Conservation (phyloP, 768 basidiomycete genomes). For the Nevesoporus exiguus region DNA sequence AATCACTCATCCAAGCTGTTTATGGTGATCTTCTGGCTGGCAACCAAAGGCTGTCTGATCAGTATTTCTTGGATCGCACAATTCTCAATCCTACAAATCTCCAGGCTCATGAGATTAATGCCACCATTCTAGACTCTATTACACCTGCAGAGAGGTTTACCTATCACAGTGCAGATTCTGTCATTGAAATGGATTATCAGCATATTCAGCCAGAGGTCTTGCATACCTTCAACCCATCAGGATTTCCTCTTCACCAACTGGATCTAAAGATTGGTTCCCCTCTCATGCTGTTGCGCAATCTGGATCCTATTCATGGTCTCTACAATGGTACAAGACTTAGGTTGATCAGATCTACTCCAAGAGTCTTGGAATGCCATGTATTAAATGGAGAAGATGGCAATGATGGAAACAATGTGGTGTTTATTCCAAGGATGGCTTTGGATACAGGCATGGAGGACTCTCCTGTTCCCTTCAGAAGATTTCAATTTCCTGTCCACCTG, state of each 20-base stretch:
- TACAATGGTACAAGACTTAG: background rate
- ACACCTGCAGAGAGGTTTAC: background rate
- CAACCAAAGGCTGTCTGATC: background rate
- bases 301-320: background rate
- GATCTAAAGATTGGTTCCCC: background rate
- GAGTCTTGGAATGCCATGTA: background rate
- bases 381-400: background rate
- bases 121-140: background rate
- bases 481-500: slow-evolving; percentile 34
- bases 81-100: background rate
- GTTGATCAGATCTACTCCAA: background rate
- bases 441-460: slow-evolving; percentile 15
- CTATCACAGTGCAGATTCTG: background rate
- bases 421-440: slow-evolving; percentile 32
- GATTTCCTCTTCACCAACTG: background rate
- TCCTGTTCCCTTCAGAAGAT: slow-evolving; percentile 19
- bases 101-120: background rate
- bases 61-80: background rate
- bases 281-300: background rate
- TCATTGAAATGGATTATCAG: background rate
- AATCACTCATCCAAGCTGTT: background rate
- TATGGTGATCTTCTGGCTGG: background rate
- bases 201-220: background rate
- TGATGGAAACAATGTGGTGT: background rate
- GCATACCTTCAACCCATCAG: background rate